These are phyloP conservation scores for Dothideomycetes sp. DNA, from an alignment of 2,329 filamentous ascomycete genomes.

Conservation along the genomic window DNA sequence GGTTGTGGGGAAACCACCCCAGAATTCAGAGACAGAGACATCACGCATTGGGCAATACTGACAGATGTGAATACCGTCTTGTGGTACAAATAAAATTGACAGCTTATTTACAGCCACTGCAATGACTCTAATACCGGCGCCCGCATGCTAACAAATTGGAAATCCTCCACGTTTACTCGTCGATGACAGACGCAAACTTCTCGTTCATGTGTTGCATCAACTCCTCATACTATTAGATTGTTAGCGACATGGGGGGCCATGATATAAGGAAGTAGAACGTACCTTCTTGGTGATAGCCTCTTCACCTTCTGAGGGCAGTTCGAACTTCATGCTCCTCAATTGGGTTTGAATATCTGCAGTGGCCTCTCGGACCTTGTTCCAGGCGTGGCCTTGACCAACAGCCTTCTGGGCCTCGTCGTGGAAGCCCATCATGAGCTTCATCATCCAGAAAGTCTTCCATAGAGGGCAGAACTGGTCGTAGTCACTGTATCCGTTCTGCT, in stretches of 20 bases:
- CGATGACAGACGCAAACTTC: conserved; percentile 91
- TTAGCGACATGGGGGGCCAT: conserved; percentile 28
- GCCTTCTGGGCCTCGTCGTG: conserved; percentile 97
- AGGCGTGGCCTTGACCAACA: conserved; percentile 78
- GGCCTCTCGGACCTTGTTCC: conserved; percentile 85
- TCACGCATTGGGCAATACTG: too few relatives aligned
- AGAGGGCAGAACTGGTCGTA: conserved; percentile 99
- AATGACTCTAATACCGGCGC: not conserved
- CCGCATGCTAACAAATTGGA: not conserved
- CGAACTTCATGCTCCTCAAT: conserved; percentile 92
- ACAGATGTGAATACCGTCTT: too few relatives aligned
- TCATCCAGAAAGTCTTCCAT: conserved; percentile 99
- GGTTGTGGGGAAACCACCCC: too few relatives aligned
- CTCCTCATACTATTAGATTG: conserved; percentile 65
- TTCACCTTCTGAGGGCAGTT: conserved; percentile 77
- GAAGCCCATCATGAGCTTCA: conserved; percentile 98
- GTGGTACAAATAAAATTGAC: not conserved
- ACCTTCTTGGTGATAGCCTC: conserved; percentile 76
- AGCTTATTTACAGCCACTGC: not conserved
- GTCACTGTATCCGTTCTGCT: conserved; percentile 98
- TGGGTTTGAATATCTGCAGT: conserved; percentile 77
- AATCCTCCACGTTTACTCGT: conserved; percentile 54
- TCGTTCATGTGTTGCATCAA: conserved; percentile 87
- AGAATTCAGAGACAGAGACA: too few relatives aligned
- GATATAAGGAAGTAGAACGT: conserved; percentile 18